Base-by-base conservation (phyloP, 148 eudicot species). In the Cornus kousa region DNA sequence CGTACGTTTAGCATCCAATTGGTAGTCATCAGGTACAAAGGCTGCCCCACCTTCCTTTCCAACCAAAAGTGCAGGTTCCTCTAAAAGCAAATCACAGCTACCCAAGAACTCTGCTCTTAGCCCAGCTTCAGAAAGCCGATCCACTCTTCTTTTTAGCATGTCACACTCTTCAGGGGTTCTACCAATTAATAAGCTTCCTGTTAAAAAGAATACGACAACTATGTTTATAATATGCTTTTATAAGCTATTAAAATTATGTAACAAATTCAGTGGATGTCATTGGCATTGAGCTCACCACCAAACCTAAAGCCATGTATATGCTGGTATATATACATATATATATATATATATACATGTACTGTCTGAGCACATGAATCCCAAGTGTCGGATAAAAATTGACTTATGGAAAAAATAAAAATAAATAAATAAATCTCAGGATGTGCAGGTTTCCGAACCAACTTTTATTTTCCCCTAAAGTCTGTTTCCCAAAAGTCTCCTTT, bases 131-230 rank as follows among this genome's bases (percentile, higher is more conserved):
- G 87, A 84, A 67, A 95, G 84, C 74, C 82, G 78, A 72, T 87
- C 82, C 48, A 89, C 93, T 75, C 79, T 88, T 39, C 57, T 83
- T 82, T 87, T 89, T 79, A 93, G 84, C 72, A 81, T 78, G 65
- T 78, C 76, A 24, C 83, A 77, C 48, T 93, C 91, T 24, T 86
- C 80, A 2, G 82, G 79, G 2, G 93, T 92, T 80, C 82, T 91
- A 80, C 98, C 95, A 82, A 96, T 79, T 77, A 96, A 85, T 88
- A 96, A 82, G 89, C 99, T 96, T 78, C 98, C 97, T 93, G 75
- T 74, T 74, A n/a, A 80, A 28, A 24, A 72, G 46, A 79, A 71
- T 73, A 75, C 28, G 76, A 40, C 66, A 57, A 62, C 8, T 62
- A n/a, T 20, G 22, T n/a, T n/a, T 62, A 62, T 62, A 19, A 17